Percentiles rank a stretch among this genome's conserved stretches.
phyloP scores from a whole-genome alignment of 306 rosid species.

The Vigna hirtella region DNA sequence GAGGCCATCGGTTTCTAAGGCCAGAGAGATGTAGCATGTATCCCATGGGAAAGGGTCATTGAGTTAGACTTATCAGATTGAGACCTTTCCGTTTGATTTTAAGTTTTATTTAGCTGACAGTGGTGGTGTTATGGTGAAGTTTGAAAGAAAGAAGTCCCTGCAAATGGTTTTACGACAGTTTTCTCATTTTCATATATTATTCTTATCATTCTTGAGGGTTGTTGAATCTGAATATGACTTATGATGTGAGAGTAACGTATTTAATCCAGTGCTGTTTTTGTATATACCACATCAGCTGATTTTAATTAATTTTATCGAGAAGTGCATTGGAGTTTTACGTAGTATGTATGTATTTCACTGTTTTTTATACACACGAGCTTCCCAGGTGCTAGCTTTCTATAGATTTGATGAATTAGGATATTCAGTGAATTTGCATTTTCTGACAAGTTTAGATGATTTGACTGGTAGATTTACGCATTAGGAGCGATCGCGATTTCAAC shows the following conservation, averaged over 20 bases:
- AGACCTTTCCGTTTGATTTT: background rate
- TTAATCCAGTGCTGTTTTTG: background rate
- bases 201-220: background rate
- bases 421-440: background rate
- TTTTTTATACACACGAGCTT: background rate
- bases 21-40: no score
- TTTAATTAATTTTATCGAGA: background rate
- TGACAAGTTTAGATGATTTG: slow-evolving; percentile 10
- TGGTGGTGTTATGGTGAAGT: background rate
- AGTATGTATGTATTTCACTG: background rate
- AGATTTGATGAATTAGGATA: background rate
- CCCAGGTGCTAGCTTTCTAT: background rate
- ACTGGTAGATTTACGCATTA: slow-evolving; percentile 74
- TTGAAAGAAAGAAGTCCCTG: background rate
- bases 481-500: slow-evolving; percentile 67
- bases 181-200: background rate
- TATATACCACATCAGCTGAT: background rate
- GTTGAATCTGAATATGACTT: background rate
- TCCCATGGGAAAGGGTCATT: background rate
- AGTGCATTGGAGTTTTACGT: background rate
- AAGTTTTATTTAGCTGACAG: background rate
- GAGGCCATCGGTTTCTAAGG: background rate
- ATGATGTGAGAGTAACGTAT: background rate
- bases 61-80: background rate
- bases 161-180: background rate